These are phyloP conservation scores for Setaria viridis DNA, from an alignment of 202 grass and related monocot genomes.

Conservation along the genomic window DNA sequence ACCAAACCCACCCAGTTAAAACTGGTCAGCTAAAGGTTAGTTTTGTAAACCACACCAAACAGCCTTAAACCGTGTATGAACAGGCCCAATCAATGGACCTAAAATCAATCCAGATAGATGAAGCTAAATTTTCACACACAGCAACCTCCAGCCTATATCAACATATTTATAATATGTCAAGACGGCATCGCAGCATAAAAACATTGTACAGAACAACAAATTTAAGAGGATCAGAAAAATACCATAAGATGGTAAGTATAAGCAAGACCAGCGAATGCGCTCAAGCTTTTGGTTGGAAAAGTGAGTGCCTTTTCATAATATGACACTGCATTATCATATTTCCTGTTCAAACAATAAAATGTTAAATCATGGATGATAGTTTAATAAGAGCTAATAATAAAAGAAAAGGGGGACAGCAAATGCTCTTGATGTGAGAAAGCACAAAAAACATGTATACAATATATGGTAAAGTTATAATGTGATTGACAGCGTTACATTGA, in stretches of 20 bases:
- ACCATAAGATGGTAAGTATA: conserved; percentile 94
- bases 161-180: conserved; percentile 4
- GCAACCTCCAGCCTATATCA: conserved; percentile 23
- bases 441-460: conserved; percentile 24
- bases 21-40: not conserved
- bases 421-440: conserved; percentile 24
- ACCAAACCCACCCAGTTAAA: not conserved
- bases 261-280: conserved; percentile 83
- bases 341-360: conserved; percentile 66
- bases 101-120: conserved; percentile 23
- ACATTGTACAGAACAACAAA: conserved; percentile 9
- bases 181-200: conserved; percentile 32
- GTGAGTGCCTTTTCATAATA: conserved; percentile 93
- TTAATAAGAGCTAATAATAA: conserved; percentile 27
- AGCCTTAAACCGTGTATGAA: not conserved
- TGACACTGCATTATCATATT: conserved; percentile 81
- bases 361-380: conserved; percentile 32
- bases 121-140: conserved; percentile 10
- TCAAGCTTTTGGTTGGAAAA: conserved; percentile 89
- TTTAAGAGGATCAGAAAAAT: conserved; percentile 41
- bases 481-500: not conserved
- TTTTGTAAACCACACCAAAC: not conserved
- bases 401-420: not conserved
- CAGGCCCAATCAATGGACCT: not conserved
- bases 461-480: conserved; percentile 16